Base-by-base conservation (phyloP, 805 yeast genomes). In the Saccharomycopsis malanga region DNA sequence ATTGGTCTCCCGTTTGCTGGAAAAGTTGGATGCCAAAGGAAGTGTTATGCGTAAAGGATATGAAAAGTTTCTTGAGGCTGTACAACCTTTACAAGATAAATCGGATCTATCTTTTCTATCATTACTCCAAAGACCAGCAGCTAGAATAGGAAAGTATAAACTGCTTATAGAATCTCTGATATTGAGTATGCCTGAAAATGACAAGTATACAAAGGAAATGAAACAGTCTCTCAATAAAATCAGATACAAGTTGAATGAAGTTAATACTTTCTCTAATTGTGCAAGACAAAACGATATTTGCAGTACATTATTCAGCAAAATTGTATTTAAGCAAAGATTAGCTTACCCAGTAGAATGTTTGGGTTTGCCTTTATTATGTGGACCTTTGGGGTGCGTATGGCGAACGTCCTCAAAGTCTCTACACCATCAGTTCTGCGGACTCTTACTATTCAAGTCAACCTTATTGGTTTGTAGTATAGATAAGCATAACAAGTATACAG, bases 391-490 rank as follows among this genome's bases (percentile, higher is more conserved):
- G 14, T 56, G 63, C 2, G 59, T 68, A 1, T 77, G 77, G 74
- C 47, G 66, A 2, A 63, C 62, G 15, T 42, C 32, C 5, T 54
- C 49, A n/a, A 34, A 42, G 10, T 39, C 46, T 10, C 34, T 50
- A 12, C 47, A 43, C 25, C 40, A 42, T 22, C 52, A 52, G 54
- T 18, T 58, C 46, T 48, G 56, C 61, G 59, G 77, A 63, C 45
- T 67, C 58, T 37, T 76, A 37, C 54, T 76, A 18, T 77, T 74
- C 62, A 74, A 77, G 50, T 67, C 77, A 3, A 79, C 76, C 57
- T 56, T 78, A 23, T 53, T 79, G 1, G 49, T 74, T 30, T 61
- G 68, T 10, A 50, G 62, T 21, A 50, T 62, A 15, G 41, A 56
- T 21, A 61, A 60, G 49, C 43, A 46, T 12, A 46, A 54, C 6